These are phyloP conservation scores for Bombardia bombarda DNA, from an alignment of 495 filamentous ascomycete species.

Conservation along the genomic window DNA sequence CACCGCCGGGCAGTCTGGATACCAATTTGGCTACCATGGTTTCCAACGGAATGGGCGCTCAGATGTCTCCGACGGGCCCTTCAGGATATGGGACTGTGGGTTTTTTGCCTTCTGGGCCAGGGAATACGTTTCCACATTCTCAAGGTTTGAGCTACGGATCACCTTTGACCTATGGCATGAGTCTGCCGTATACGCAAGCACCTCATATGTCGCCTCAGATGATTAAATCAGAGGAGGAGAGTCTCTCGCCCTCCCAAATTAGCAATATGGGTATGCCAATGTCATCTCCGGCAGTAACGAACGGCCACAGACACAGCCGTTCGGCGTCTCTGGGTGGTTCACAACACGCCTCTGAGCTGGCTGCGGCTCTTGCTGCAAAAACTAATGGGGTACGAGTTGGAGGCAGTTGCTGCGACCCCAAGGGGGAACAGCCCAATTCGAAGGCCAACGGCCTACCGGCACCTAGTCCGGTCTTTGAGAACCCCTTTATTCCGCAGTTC, in stretches of 20 bases:
- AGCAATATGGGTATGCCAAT: conserved; percentile 1
- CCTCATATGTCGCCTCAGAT: conserved; percentile 6
- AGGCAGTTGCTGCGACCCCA: background rate
- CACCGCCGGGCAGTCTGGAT: conserved; percentile 8
- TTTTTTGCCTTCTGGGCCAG: conserved; percentile 1
- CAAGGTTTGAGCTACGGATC: conserved; percentile 3
- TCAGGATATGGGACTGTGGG: conserved; percentile 2
- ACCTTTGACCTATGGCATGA: conserved; percentile 12
- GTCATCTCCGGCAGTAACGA: background rate
- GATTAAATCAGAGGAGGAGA: conserved; percentile 12
- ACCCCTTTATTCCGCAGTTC: too few relatives aligned
- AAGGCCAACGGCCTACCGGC: conserved; percentile 3
- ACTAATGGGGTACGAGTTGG: background rate
- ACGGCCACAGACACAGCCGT: conserved; percentile 6
- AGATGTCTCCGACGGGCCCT: background rate
- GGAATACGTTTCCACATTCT: background rate
- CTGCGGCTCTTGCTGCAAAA: conserved; percentile 4
- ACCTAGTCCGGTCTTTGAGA: too few relatives aligned
- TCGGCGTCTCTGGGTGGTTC: background rate
- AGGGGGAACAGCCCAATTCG: background rate
- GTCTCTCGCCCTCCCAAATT: conserved; percentile 3
- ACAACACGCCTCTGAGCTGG: conserved; percentile 1
- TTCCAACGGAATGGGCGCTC: background rate
- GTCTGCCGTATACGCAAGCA: conserved; percentile 8
- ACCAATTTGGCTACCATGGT: conserved; percentile 9